Evolutionary conservation across 2,329 filamentous ascomycete genomes (phyloP), one percentile per base, ranked within the genome.

Genomic region (Xylaria sp.): DNA sequence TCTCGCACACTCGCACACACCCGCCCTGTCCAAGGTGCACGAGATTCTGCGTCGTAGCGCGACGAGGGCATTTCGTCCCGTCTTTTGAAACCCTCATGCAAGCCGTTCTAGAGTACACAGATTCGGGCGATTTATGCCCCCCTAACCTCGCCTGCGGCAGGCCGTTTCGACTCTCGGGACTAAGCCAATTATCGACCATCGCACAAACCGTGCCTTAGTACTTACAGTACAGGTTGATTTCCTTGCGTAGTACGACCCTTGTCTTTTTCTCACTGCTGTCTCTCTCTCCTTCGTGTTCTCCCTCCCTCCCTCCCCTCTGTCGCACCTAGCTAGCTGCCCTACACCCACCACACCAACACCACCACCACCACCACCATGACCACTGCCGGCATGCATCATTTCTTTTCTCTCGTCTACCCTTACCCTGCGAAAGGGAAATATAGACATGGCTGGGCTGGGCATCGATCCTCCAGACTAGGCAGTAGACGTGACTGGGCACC

Each of bases 111-210:
- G 56, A 56, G 60, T 61, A 44, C 62, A 50, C 66, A 63, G 57
- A 71, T 69, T 71, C 72, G 72, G 71, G 64, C 67, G 72, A 71
- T 73, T 74, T 74, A 68, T 44, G 6, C n/a, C 5, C 68, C 45
- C 27, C 22, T 50, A 68, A 68, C 63, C 66, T 62, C 58, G 49
- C 62, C 66, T 66, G 63, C 49, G 33, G 49, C 61, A 61, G 54
- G 59, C 63, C 61, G 63, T 53, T 59, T 69, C 67, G 47, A 66
- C 39, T 27, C 31, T 66, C 54, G 66, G 66, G 44, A 61, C 62
- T 57, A 65, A 61, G n/a, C 63, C 63, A 66, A 58, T 63, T 60
- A 58, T 55, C 50, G 54, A 53, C 55, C 51, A 63, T 63, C 59
- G 42, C 61, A 67, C 65, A 55, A 54, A 20, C 55, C 17, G 60